phyloP scores from a whole-genome alignment of 2,329 filamentous ascomycete species.

The Colletotrichum tropicale region DNA sequence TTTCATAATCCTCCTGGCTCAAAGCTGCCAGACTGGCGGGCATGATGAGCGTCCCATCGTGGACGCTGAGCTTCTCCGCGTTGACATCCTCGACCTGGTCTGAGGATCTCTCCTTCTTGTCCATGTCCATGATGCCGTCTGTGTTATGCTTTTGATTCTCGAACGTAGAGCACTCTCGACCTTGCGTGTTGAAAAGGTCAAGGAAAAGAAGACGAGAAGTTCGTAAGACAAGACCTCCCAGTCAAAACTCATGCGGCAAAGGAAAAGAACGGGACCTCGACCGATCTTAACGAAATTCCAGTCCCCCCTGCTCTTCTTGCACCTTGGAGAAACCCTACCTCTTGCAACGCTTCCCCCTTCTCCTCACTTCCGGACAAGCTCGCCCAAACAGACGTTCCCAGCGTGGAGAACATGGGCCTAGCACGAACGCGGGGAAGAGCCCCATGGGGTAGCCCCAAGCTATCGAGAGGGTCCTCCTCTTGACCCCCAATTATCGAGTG shows the following conservation, averaged over 20 bases:
- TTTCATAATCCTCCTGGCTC: conserved; percentile 17
- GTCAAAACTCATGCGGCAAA: background rate
- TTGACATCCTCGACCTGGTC: conserved; percentile 5
- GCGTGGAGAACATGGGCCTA: background rate
- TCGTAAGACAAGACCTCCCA: background rate
- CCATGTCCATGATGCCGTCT: background rate
- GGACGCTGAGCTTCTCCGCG: background rate
- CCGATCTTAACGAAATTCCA: background rate
- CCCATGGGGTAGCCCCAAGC: conserved; percentile 10
- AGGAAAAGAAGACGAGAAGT: background rate
- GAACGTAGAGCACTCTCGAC: background rate
- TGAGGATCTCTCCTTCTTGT: background rate
- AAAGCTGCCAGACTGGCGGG: conserved; percentile 24
- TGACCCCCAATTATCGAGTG: background rate
- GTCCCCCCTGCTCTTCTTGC: background rate
- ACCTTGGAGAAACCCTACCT: background rate
- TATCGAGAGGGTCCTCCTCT: background rate
- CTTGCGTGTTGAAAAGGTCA: background rate
- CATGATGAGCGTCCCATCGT: conserved; percentile 15
- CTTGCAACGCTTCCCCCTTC: background rate
- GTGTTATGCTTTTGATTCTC: background rate
- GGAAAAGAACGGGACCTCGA: background rate
- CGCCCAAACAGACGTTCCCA: background rate
- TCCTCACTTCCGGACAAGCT: background rate
- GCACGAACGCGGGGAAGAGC: conserved; percentile 6